These are phyloP conservation scores for Volvox reticuliferus DNA, from an alignment of 139 green algal genomes.

Conservation along the genomic window DNA sequence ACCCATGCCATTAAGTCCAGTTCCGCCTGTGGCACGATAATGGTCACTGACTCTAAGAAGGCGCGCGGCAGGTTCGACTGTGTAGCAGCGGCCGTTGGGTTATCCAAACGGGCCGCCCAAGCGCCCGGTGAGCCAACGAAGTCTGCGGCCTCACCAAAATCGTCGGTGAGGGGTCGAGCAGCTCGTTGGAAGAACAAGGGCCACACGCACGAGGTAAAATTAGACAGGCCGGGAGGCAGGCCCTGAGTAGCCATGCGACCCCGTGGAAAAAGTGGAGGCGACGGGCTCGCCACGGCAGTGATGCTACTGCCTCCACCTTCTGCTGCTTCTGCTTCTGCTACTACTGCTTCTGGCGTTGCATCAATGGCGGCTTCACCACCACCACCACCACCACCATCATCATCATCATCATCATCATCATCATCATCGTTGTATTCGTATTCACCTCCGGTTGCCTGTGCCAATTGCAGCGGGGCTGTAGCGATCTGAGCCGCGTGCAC, in stretches of 20 bases:
- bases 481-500: background rate
- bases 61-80: background rate
- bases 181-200: background rate
- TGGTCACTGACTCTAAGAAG: slow-evolving; percentile 6
- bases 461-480: too few relatives aligned
- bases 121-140: background rate
- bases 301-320: background rate
- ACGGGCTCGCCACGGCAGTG: too few relatives aligned
- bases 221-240: background rate
- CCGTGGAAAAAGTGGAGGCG: background rate
- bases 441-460: too few relatives aligned
- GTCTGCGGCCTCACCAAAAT: background rate
- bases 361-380: background rate
- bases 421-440: too few relatives aligned
- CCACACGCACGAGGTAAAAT: slow-evolving; percentile 19
- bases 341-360: background rate
- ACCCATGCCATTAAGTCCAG: background rate
- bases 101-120: too few relatives aligned
- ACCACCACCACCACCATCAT: too few relatives aligned
- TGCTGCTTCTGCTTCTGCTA: background rate
- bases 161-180: background rate
- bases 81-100: background rate
- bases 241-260: background rate
- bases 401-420: too few relatives aligned
- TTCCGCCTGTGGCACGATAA: background rate